phyloP scores from a whole-genome alignment of 768 basidiomycete species.

The Mycena polygramma region DNA sequence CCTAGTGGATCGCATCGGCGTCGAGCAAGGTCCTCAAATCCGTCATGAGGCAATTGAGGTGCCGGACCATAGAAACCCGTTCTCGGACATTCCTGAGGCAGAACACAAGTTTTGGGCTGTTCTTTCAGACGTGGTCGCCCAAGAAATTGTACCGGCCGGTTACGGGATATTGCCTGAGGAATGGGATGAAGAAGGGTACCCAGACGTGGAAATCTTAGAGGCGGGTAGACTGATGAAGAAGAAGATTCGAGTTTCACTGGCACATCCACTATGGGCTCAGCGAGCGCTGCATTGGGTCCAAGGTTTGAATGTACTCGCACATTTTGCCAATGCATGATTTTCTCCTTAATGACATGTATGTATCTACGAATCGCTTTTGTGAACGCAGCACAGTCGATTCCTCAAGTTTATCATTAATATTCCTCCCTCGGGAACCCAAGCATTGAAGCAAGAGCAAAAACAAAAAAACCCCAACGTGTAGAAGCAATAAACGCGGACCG shows the following conservation, averaged over 20 bases:
- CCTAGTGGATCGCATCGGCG: not conserved
- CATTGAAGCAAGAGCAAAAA: too few species aligned
- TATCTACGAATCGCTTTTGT: too few species aligned
- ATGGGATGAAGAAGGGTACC: conserved; percentile 1
- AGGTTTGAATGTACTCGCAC: not conserved
- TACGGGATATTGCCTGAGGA: not conserved
- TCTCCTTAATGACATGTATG: too few species aligned
- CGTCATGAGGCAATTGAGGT: not conserved
- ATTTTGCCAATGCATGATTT: not conserved
- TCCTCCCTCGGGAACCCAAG: too few species aligned
- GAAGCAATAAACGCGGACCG: too few species aligned
- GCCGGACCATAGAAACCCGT: too few species aligned
- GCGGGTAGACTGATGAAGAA: not conserved
- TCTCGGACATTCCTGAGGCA: not conserved
- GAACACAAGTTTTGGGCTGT: not conserved
- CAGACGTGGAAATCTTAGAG: not conserved
- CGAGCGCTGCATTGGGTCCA: not conserved
- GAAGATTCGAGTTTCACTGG: not conserved
- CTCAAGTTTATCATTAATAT: too few species aligned
- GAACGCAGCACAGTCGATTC: too few species aligned
- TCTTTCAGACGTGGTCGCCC: not conserved
- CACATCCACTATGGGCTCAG: not conserved
- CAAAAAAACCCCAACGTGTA: too few species aligned
- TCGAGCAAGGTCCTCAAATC: not conserved
- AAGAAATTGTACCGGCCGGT: not conserved